A percentile compares a stretch with the other conserved stretches of the same genome.
These are phyloP conservation scores for Epichloe sylvatica DNA, from an alignment of 2,329 filamentous ascomycete species.

Conservation along the genomic window DNA sequence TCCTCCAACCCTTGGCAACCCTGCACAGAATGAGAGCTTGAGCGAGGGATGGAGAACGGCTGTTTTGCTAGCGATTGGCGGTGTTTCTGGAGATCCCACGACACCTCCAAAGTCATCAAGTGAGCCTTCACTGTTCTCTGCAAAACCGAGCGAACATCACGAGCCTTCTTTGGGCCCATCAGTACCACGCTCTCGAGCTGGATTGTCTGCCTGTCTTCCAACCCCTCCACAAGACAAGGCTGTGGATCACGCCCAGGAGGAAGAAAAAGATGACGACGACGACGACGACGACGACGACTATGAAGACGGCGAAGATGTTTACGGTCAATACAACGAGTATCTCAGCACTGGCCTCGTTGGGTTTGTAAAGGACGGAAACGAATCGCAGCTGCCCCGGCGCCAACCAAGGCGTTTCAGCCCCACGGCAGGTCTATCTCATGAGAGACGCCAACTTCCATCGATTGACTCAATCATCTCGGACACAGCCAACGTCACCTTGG, in stretches of 20 bases:
- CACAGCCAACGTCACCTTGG: not conserved
- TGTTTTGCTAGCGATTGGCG: not conserved
- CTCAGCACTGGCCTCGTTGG: not conserved
- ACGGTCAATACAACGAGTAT: not conserved
- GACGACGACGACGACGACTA: not conserved
- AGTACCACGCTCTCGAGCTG: not conserved
- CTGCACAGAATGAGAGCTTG: not conserved
- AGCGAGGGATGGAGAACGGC: not conserved
- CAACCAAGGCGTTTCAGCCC: not conserved
- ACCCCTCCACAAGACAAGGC: not conserved
- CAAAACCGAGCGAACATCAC: constrained; percentile 1
- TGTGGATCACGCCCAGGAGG: not conserved
- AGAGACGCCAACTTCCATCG: not conserved
- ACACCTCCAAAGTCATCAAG: not conserved
- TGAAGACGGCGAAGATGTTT: not conserved
- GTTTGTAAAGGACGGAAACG: not conserved
- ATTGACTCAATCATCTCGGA: not conserved
- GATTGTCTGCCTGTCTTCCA: not conserved
- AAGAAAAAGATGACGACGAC: not conserved
- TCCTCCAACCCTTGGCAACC: not conserved
- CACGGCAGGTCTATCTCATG: not conserved
- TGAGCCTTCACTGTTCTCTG: not conserved
- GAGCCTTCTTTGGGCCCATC: not conserved
- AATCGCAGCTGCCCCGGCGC: not conserved
- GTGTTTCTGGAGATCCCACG: not conserved